Conservation (phyloP, 108 stramenopile species). For the Conticribra guillardii region DNA sequence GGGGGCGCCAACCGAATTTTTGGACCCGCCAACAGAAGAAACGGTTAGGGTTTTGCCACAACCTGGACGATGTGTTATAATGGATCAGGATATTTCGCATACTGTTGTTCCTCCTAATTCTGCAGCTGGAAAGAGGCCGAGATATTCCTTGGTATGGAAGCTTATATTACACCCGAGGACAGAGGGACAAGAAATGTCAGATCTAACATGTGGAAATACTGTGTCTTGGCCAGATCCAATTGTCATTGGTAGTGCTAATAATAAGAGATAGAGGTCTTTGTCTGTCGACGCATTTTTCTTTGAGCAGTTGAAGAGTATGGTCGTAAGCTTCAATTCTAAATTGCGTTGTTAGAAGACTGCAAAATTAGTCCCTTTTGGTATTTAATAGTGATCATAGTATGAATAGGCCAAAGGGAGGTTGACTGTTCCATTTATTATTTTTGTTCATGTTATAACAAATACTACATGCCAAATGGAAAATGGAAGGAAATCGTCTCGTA, state of each 20-base stretch:
- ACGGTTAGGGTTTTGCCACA: slow-evolving; percentile 45
- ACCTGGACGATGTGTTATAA: slow-evolving; percentile 65
- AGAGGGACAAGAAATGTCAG: slow-evolving; percentile 57
- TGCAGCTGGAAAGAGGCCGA: slow-evolving; percentile 60
- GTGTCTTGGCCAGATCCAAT: slow-evolving; percentile 42
- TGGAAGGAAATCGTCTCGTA: no score
- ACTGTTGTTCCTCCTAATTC: slow-evolving; percentile 63
- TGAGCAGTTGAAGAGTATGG: no score
- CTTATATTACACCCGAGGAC: slow-evolving; percentile 68
- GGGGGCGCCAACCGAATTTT: slow-evolving; percentile 72
- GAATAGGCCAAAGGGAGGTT: no score
- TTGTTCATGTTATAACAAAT: no score
- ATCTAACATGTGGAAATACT: slow-evolving; percentile 31
- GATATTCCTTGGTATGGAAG: slow-evolving; percentile 82
- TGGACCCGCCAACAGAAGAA: slow-evolving; percentile 64
- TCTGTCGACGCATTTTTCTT: not conserved
- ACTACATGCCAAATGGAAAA: no score
- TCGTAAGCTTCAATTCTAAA: no score
- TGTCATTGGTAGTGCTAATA: slow-evolving; percentile 53
- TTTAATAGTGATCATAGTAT: no score
- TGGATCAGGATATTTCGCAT: slow-evolving; percentile 75
- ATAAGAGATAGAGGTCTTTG: not conserved
- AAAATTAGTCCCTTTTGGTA: no score
- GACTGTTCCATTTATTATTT: no score
- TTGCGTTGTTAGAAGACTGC: no score